phyloP scores from a whole-genome alignment of 1,284 basidiomycete genomes.

The Cryptococcus sp. region DNA sequence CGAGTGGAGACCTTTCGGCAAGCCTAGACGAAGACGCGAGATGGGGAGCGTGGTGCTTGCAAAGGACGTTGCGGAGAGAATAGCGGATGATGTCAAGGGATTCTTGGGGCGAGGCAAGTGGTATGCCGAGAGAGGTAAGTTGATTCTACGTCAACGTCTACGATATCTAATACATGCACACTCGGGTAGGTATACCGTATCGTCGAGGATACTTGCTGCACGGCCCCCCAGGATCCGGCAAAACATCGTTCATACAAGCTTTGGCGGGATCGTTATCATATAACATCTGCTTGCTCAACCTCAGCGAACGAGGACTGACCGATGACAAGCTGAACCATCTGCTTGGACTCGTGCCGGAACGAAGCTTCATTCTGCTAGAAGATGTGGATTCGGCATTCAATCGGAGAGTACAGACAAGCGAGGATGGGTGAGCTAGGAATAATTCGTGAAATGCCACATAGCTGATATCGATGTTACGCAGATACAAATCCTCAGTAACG shows the following conservation, averaged over 20 bases:
- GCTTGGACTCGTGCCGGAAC: slow-evolving; percentile 87
- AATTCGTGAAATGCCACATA: neutral
- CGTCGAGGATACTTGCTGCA: slow-evolving; percentile 92
- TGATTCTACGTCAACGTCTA: neutral
- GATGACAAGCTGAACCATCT: slow-evolving; percentile 97
- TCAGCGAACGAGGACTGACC: slow-evolving; percentile 92
- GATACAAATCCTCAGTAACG: slow-evolving; percentile 90
- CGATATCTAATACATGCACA: too few species aligned
- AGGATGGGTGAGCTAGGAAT: slow-evolving; percentile 70
- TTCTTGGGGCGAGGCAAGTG: slow-evolving; percentile 85
- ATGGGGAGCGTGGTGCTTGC: slow-evolving; percentile 89
- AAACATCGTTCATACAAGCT: slow-evolving; percentile 98
- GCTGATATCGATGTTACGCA: slow-evolving; percentile 40
- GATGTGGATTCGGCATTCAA: slow-evolving; percentile 99
- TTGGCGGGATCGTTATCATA: slow-evolving; percentile 89
- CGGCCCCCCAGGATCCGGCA: slow-evolving; percentile 96
- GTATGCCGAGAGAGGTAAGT: slow-evolving; percentile 90
- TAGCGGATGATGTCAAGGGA: slow-evolving; percentile 75
- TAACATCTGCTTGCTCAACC: slow-evolving; percentile 94
- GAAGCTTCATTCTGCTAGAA: slow-evolving; percentile 90
- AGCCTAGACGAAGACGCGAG: slow-evolving; percentile 83
- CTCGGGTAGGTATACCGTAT: slow-evolving; percentile 85
- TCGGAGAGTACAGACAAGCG: slow-evolving; percentile 80
- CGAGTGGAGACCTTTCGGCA: slow-evolving; percentile 95
- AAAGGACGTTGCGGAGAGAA: slow-evolving; percentile 73